Percentiles rank a stretch among this genome's conserved stretches.
Conservation (phyloP, 148 eudicot species). For the Chenopodium quinoa region DNA sequence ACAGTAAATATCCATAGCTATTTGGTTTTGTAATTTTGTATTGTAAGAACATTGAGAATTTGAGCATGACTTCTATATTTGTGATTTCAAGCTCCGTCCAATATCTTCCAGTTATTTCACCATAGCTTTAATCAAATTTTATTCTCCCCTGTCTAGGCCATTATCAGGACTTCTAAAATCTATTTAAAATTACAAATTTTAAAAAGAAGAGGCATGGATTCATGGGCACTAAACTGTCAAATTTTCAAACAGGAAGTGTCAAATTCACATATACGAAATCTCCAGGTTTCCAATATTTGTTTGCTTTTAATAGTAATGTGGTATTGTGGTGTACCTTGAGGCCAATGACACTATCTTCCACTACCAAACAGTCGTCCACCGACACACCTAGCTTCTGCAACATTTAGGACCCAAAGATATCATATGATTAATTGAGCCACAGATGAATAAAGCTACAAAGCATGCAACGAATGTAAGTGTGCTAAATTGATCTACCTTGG, state of each 20-base stretch:
- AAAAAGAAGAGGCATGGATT: not conserved
- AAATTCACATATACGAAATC: not conserved
- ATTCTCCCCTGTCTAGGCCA: not conserved
- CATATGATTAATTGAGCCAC: not conserved
- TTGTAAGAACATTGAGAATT: not conserved
- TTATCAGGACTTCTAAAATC: not conserved
- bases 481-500: conserved; percentile 44
- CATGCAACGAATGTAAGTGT: not conserved
- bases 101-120: not conserved
- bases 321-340: conserved; percentile 61
- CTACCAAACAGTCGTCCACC: conserved; percentile 70
- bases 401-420: conserved; percentile 11
- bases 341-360: conserved; percentile 95
- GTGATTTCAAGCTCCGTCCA: not conserved
- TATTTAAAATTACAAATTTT: not conserved
- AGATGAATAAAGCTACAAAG: not conserved
- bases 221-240: not conserved
- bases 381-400: conserved; percentile 75
- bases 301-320: not conserved
- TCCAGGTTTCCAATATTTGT: not conserved
- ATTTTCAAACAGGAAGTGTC: not conserved
- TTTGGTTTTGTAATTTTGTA: not conserved
- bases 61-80: not conserved
- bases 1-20: not conserved
- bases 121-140: not conserved